phyloP scores from a whole-genome alignment of 371 early-diverging fungal genomes.

The Sporodiniella umbellata region DNA sequence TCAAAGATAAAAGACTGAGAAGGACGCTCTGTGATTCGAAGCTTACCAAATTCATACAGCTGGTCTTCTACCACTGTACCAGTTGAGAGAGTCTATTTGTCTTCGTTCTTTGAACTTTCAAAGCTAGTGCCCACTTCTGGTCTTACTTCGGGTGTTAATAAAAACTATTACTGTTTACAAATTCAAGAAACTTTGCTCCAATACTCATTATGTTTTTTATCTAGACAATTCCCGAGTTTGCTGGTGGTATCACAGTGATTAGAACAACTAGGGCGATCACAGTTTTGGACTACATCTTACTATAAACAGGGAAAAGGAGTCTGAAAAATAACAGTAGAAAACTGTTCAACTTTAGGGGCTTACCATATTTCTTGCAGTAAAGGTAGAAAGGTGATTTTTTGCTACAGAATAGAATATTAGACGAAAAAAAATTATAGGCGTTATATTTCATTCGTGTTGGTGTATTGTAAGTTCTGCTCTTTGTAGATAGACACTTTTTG shows the following conservation, averaged over 20 bases:
- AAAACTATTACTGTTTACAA: slow-evolving; percentile 5
- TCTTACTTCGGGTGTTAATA: slow-evolving; percentile 8
- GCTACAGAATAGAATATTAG: slow-evolving; percentile 12
- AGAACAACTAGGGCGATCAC: slow-evolving; percentile 9
- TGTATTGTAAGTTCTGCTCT: slow-evolving; percentile 8
- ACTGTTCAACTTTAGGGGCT: slow-evolving; percentile 1
- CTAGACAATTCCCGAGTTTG: slow-evolving; percentile 6
- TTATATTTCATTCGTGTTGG: slow-evolving; percentile 9
- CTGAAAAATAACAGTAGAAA: slow-evolving; percentile 4
- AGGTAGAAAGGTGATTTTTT: slow-evolving; percentile 10
- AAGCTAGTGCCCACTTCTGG: slow-evolving; percentile 10
- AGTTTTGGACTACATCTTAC: slow-evolving; percentile 1
- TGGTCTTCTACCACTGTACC: slow-evolving; percentile 10
- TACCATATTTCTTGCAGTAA: slow-evolving; percentile 3
- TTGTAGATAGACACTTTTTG: slow-evolving; percentile 9
- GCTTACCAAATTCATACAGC: slow-evolving; percentile 17
- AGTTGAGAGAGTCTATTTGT: slow-evolving; percentile 12
- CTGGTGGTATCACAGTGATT: slow-evolving; percentile 4
- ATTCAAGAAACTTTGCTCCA: slow-evolving; percentile 9
- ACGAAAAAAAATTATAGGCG: slow-evolving; percentile 12
- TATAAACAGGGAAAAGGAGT: slow-evolving; percentile 5
- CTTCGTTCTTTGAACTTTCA: slow-evolving; percentile 5
- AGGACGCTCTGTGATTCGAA: slow-evolving; percentile 17
- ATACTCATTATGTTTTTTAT: slow-evolving; percentile 12
- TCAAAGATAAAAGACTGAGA: slow-evolving; percentile 21